Evolutionary conservation across 805 yeast species (phyloP), one percentile per base, ranked within the genome.

Genomic region (Candida incommunis): DNA sequence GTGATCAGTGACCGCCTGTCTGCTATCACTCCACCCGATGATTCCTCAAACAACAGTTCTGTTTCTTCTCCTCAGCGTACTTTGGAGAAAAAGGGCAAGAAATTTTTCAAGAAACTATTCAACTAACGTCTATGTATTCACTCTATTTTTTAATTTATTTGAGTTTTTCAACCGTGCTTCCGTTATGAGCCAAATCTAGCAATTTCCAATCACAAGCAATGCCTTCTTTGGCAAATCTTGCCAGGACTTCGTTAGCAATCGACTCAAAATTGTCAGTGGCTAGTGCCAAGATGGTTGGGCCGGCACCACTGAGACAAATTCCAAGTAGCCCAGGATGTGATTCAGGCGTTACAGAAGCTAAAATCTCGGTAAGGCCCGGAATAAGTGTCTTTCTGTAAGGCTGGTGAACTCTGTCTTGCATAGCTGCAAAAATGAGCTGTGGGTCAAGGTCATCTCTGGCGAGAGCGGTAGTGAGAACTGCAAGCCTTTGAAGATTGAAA

Each of bases 381-480:
- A 92, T 85, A 54, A 90, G 72, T 13, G 80, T 78, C 58, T 87
- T 79, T 59, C 98, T 76, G 72, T 90, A 92, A n/a, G 96, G 96
- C 64, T 92, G 98, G 66, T 92, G 98, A 34, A 92, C 75, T 58
- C 82, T 80, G 64, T 92, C 98, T 66, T 86, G 95, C 97, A 92
- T 92, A 16, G 97, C 85, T 49, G 90, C 82, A 63, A 82, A 87
- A 53, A 92, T 87, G 52, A 88, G 69, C 47, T 78, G 78, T 24
- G 94, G 74, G 58, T 83, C 78, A 35, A 95, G 95, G 21, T 86
- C 82, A 9, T 77, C 76, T 55, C 78, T 74, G n/a, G 94, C 82
- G 57, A 92, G 75, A 0, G 96, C 95, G 3, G 92, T 80, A 23
- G 97, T 92, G 52, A 92, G 74, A 22, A 90, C 83, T 1, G 97